Percentiles rank a stretch among this genome's conserved stretches.
phyloP scores from a whole-genome alignment of 345 rosid species.

The Cardamine resedifolia region DNA sequence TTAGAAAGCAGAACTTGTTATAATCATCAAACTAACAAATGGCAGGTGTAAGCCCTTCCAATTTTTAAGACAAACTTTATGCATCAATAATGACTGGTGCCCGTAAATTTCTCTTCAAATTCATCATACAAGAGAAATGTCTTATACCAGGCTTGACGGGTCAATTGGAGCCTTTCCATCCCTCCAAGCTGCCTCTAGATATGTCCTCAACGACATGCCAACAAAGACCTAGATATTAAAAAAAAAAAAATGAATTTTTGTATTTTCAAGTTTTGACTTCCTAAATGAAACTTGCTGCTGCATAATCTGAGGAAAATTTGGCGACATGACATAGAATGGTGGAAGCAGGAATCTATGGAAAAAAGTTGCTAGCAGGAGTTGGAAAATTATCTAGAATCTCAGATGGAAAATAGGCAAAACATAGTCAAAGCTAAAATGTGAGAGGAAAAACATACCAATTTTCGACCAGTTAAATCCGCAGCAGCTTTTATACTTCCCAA shows the following conservation, averaged over 20 bases:
- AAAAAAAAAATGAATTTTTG: neutral
- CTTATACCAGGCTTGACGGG: slow-evolving; percentile 84
- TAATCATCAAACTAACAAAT: slow-evolving; percentile 7
- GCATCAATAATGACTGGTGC: slow-evolving; percentile 11
- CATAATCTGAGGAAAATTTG: neutral
- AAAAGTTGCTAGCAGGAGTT: neutral
- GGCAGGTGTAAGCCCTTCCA: neutral
- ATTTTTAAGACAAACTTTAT: neutral
- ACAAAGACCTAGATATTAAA: slow-evolving; percentile 70
- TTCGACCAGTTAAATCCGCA: slow-evolving; percentile 89
- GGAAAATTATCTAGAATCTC: neutral
- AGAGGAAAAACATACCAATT: slow-evolving; percentile 58
- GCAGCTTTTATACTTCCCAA: slow-evolving; percentile 98
- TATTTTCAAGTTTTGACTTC: slow-evolving; percentile 15
- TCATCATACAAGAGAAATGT: neutral
- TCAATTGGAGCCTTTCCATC: slow-evolving; percentile 98
- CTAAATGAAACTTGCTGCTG: neutral
- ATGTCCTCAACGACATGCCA: slow-evolving; percentile 97
- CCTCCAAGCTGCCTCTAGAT: slow-evolving; percentile 97
- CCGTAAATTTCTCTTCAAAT: neutral
- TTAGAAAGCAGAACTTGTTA: neutral
- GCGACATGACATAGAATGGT: neutral
- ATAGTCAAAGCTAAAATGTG: neutral
- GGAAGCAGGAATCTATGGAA: neutral
- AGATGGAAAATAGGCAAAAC: neutral